phyloP scores from a whole-genome alignment of 371 early-diverging fungal genomes.

The Batkoa obscura region DNA sequence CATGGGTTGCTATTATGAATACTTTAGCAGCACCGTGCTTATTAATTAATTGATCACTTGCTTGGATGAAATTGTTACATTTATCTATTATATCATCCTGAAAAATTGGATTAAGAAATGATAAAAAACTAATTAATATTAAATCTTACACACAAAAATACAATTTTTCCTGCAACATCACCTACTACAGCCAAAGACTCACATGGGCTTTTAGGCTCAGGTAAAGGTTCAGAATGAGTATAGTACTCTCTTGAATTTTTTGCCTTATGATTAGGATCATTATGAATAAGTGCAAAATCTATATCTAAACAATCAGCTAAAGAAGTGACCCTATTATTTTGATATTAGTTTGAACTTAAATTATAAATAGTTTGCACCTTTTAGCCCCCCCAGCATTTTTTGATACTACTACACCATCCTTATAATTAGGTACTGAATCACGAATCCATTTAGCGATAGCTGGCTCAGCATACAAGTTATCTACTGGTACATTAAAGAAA shows the following conservation, averaged over 20 bases:
- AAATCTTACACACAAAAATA: slow-evolving; percentile 57
- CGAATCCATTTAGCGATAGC: slow-evolving; percentile 73
- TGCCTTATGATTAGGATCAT: slow-evolving; percentile 36
- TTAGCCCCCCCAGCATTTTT: slow-evolving; percentile 97
- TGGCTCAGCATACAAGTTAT: slow-evolving; percentile 91
- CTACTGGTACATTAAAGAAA: slow-evolving; percentile 87
- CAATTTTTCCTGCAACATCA: slow-evolving; percentile 74
- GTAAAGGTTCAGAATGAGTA: background rate
- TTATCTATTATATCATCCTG: slow-evolving; percentile 84
- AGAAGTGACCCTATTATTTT: slow-evolving; percentile 57
- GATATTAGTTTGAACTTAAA: background rate
- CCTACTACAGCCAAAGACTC: slow-evolving; percentile 68
- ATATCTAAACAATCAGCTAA: slow-evolving; percentile 84
- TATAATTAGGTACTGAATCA: slow-evolving; percentile 54
- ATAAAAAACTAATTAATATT: background rate
- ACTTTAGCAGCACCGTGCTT: slow-evolving; percentile 72
- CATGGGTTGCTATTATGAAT: slow-evolving; percentile 86
- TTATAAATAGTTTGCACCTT: slow-evolving; percentile 27
- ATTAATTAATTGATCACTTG: slow-evolving; percentile 67
- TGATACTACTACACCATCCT: slow-evolving; percentile 69
- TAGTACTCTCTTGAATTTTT: slow-evolving; percentile 6
- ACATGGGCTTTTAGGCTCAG: too few species aligned
- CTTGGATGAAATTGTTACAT: slow-evolving; percentile 71
- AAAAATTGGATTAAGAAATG: background rate
- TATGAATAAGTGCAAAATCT: slow-evolving; percentile 91